Conservation (phyloP, 805 yeast genomes). For the Saccharomycopsis microspora region DNA sequence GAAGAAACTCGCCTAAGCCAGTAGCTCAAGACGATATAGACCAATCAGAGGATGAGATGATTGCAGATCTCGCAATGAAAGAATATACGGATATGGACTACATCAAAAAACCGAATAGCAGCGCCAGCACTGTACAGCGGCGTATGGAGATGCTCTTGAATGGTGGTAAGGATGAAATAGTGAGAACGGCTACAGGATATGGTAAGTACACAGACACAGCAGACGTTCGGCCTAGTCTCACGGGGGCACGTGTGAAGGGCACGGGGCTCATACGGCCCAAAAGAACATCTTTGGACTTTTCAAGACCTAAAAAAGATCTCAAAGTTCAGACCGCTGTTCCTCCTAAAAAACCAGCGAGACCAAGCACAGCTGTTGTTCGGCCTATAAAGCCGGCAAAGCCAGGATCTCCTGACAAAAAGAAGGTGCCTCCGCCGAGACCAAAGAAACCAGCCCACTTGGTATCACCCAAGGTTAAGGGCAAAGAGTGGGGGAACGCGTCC, state of each 20-base stretch:
- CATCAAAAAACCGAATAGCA: background rate
- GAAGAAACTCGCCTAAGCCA: background rate
- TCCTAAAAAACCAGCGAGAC: background rate
- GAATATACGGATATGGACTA: constrained; percentile 15
- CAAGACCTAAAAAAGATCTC: background rate
- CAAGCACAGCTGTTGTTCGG: background rate
- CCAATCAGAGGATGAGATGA: constrained; percentile 14
- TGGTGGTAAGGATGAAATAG: constrained; percentile 5
- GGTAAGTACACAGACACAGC: constrained; percentile 51
- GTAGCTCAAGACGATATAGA: constrained; percentile 6
- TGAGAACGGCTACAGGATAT: constrained; percentile 67
- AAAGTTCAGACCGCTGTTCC: background rate
- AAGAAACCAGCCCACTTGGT: constrained; percentile 16
- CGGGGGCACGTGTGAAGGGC: background rate
- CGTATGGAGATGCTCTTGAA: constrained; percentile 12
- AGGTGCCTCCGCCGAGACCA: constrained; percentile 16
- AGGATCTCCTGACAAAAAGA: constrained; percentile 3
- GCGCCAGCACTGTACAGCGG: constrained; percentile 9
- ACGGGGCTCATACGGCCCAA: constrained; percentile 3
- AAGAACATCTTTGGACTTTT: constrained; percentile 6
- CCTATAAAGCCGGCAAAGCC: background rate
- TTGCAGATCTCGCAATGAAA: constrained; percentile 14
- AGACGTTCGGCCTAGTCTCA: background rate
- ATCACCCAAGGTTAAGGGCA: constrained; percentile 11
- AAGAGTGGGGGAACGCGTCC: background rate